These are phyloP conservation scores for Bruguiera sexangula DNA, from an alignment of 345 rosid genomes.

Conservation along the genomic window DNA sequence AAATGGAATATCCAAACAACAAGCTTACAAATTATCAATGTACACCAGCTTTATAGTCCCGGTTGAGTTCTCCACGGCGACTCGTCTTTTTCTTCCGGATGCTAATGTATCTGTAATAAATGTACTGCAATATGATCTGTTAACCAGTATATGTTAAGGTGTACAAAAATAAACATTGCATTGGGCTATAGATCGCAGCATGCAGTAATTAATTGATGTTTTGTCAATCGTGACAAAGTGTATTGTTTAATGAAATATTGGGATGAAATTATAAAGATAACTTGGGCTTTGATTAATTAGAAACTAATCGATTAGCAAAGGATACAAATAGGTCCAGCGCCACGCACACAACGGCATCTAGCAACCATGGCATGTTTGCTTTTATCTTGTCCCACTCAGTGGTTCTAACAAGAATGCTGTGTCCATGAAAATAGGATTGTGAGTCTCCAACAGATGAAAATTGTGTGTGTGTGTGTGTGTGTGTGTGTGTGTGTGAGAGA, in stretches of 20 bases:
- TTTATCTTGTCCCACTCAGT: slow-evolving; percentile 74
- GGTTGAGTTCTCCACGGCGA: slow-evolving; percentile 26
- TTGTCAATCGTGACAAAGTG: no score
- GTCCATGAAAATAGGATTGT: not conserved
- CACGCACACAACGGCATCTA: slow-evolving; percentile 86
- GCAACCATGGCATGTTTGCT: slow-evolving; percentile 90
- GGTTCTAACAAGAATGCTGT: slow-evolving; percentile 81
- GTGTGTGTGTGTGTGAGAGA: not conserved
- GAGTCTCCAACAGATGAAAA: not conserved
- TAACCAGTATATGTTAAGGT: slow-evolving; percentile 30
- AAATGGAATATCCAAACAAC: not conserved
- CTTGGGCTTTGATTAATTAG: no score
- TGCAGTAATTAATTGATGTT: not conserved
- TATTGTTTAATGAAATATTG: no score
- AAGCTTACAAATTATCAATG: slow-evolving; percentile 11
- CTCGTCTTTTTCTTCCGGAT: slow-evolving; percentile 17
- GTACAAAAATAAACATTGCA: not conserved
- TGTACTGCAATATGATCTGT: slow-evolving; percentile 85
- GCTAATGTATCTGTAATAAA: slow-evolving; percentile 62
- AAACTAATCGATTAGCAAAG: slow-evolving; percentile 22
- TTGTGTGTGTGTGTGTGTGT: no score
- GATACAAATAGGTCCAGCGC: slow-evolving; percentile 88
- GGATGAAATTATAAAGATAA: no score
- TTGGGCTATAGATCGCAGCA: no score
- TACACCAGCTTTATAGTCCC: slow-evolving; percentile 39